phyloP scores from a whole-genome alignment of 2,329 filamentous ascomycete species.

The Raffaelea arxii region DNA sequence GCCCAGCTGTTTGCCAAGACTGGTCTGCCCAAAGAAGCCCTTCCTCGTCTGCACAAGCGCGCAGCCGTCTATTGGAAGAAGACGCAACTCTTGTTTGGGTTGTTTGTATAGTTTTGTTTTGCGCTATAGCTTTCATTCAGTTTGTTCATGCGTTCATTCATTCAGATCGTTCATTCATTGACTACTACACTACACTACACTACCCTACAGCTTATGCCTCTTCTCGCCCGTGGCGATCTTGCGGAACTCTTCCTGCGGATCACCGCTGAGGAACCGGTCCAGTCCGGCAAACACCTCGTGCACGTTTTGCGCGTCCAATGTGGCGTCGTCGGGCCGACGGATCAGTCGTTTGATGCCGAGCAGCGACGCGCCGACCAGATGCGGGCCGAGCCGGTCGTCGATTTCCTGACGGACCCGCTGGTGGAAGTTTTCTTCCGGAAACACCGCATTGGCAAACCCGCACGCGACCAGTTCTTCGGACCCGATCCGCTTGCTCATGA shows the following conservation, averaged over 20 bases:
- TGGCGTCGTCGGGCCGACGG: constrained; percentile 59
- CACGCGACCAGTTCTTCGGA: constrained; percentile 62
- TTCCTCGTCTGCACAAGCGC: too few species aligned
- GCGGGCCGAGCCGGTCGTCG: constrained; percentile 66
- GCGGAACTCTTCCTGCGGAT: constrained; percentile 81
- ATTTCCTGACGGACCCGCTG: constrained; percentile 67
- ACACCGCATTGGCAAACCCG: constrained; percentile 82
- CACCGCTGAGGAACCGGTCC: constrained; percentile 66
- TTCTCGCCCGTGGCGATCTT: constrained; percentile 82
- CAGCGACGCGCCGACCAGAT: constrained; percentile 72
- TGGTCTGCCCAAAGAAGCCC: too few species aligned
- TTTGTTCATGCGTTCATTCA: too few species aligned
- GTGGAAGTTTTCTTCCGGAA: constrained; percentile 60
- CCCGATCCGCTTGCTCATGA: constrained; percentile 74
- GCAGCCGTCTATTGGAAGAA: constrained; percentile 75
- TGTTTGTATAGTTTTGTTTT: constrained; percentile 56
- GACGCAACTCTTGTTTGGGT: constrained; percentile 71
- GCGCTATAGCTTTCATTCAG: too few species aligned
- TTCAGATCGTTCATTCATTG: too few species aligned
- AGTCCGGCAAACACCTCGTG: constrained; percentile 79
- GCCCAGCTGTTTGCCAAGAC: constrained; percentile 24
- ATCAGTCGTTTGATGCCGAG: constrained; percentile 79
- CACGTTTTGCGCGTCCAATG: constrained; percentile 68
- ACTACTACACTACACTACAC: too few species aligned
- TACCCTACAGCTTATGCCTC: constrained; percentile 73